Evolutionary conservation across 2,329 filamentous ascomycete species (phyloP).

Genomic region (Cordyceps pruinosa): DNA sequence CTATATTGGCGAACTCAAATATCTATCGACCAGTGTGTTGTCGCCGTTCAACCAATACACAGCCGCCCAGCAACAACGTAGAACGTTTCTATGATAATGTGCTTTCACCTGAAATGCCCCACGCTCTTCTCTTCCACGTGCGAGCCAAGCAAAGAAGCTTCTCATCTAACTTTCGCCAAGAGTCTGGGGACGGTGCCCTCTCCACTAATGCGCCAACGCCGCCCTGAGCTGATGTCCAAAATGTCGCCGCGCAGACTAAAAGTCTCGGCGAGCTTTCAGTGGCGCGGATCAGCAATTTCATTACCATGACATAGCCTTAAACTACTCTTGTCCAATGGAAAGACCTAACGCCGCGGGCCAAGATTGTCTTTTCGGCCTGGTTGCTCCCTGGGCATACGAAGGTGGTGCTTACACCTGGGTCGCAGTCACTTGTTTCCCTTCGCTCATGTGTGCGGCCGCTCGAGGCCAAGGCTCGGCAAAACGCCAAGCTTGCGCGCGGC

Average conservation of each 20-base stretch:
- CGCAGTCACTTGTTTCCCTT: not conserved
- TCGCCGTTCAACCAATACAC: too few relatives aligned
- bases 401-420: not conserved
- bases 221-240: not conserved
- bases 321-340: too few relatives aligned
- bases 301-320: not conserved
- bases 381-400: not conserved
- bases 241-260: not conserved
- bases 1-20: too few relatives aligned
- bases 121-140: too few relatives aligned
- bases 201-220: not conserved
- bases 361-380: not conserved
- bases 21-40: too few relatives aligned
- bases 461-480: not conserved
- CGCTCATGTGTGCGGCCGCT: too few relatives aligned
- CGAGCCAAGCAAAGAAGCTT: not conserved
- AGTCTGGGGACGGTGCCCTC: conserved; percentile 4
- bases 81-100: too few relatives aligned
- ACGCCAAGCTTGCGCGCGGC: not conserved
- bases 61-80: too few relatives aligned
- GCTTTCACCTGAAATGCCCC: too few relatives aligned
- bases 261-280: not conserved
- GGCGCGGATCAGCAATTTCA: not conserved
- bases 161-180: not conserved
- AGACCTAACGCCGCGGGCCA: too few relatives aligned